phyloP scores from a whole-genome alignment of 306 rosid genomes.

The Rosa multiflora region DNA sequence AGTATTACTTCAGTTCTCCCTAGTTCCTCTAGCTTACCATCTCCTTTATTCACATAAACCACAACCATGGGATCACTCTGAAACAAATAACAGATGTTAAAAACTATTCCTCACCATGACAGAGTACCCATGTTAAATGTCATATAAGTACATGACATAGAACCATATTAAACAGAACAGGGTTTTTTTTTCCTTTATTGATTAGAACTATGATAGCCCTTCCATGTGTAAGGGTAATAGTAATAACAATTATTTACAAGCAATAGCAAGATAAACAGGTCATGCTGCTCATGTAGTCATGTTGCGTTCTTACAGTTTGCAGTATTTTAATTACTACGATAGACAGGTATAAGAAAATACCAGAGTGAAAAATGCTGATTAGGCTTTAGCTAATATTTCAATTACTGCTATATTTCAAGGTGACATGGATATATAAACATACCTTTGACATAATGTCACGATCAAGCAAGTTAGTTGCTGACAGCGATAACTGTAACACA shows the following conservation, averaged over 20 bases:
- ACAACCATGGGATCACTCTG: constrained; percentile 90
- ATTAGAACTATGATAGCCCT: background rate
- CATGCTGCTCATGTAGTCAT: background rate
- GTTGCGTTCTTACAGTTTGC: background rate
- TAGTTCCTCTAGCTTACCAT: constrained; percentile 64
- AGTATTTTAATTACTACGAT: background rate
- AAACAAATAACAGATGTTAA: background rate
- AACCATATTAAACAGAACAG: background rate
- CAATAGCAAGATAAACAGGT: background rate
- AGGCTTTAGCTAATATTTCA: too few relatives aligned
- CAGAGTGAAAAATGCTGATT: too few relatives aligned
- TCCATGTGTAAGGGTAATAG: background rate
- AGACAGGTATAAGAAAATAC: background rate
- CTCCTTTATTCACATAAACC: constrained; percentile 45
- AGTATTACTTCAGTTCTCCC: constrained; percentile 83
- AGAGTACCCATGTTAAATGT: background rate
- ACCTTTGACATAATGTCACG: too few relatives aligned
- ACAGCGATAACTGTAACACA: too few relatives aligned
- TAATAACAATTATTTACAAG: background rate
- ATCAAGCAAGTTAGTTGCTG: too few relatives aligned
- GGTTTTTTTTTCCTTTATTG: too few relatives aligned
- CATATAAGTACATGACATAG: background rate
- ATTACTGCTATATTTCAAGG: too few relatives aligned
- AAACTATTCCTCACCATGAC: background rate
- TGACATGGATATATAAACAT: too few relatives aligned